A percentile compares a stretch with the other conserved stretches of the same genome.
These are phyloP conservation scores for Hericium coralloides DNA, from an alignment of 768 basidiomycete species.

Conservation along the genomic window DNA sequence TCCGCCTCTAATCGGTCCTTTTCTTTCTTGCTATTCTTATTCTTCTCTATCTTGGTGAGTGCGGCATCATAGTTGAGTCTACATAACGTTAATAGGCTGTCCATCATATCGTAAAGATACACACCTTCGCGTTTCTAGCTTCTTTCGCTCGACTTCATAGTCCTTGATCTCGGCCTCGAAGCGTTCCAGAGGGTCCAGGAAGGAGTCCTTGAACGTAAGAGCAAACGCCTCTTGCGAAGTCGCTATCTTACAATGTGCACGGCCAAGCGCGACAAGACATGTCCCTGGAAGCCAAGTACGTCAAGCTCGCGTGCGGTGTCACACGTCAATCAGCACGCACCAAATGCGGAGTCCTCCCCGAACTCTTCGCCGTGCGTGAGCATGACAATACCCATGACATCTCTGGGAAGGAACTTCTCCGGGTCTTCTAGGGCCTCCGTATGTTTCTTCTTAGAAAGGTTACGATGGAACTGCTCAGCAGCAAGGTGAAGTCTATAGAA, in stretches of 20 bases:
- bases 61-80: conserved; percentile 79
- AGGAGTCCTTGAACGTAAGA: conserved; percentile 63
- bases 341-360: conserved; percentile 16
- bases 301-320: background rate
- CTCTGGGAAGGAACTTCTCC: conserved; percentile 30
- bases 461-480: conserved; percentile 12
- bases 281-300: conserved; percentile 36
- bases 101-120: conserved; percentile 10
- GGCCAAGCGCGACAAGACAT: conserved; percentile 67
- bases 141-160: conserved; percentile 74
- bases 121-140: conserved; percentile 80
- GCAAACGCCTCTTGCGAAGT: conserved; percentile 79
- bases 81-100: background rate
- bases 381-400: conserved; percentile 36
- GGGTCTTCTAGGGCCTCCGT: conserved; percentile 23
- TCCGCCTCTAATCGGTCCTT: conserved; percentile 66
- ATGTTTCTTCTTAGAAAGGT: conserved; percentile 22
- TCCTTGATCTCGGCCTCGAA: conserved; percentile 75
- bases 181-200: conserved; percentile 53
- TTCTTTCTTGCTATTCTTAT: conserved; percentile 68
- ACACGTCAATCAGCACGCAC: conserved; percentile 1
- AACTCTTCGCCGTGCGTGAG: conserved; percentile 31
- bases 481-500: conserved; percentile 9
- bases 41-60: conserved; percentile 55
- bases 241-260: conserved; percentile 80